Percentiles rank a stretch among this genome's conserved stretches.
Evolutionary conservation across 805 yeast genomes (phyloP).

Genomic region (Yarrowia keelungensis): DNA sequence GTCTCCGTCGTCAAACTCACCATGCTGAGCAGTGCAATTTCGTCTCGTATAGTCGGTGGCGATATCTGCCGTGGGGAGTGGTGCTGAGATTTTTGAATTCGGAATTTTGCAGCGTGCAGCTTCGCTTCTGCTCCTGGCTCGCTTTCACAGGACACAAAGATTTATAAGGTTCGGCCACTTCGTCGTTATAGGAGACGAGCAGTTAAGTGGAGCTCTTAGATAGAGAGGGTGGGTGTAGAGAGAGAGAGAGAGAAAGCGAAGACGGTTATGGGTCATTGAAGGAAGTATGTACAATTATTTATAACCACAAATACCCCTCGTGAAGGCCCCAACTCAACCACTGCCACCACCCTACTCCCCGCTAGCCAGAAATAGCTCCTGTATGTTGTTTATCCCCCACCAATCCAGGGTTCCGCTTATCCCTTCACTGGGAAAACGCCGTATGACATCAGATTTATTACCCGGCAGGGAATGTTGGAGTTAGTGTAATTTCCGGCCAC

Average conservation of each 20-base stretch:
- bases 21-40: constrained; percentile 33
- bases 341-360: no score
- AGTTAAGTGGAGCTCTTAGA: constrained; percentile 3
- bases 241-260: background rate
- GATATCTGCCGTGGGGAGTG: constrained; percentile 22
- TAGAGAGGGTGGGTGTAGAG: background rate
- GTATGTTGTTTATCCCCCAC: constrained; percentile 33
- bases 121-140: constrained; percentile 38
- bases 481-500: constrained; percentile 17
- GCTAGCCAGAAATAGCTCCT: constrained; percentile 13
- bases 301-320: no score
- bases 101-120: constrained; percentile 37
- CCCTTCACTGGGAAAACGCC: constrained; percentile 18
- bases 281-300: no score
- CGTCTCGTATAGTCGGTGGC: constrained; percentile 37
- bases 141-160: constrained; percentile 35
- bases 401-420: constrained; percentile 19
- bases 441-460: constrained; percentile 12
- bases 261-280: no score
- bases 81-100: constrained; percentile 36
- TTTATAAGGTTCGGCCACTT: constrained; percentile 29
- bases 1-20: constrained; percentile 4
- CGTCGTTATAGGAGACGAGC: constrained; percentile 32
- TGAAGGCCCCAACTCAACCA: no score
- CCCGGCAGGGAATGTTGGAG: constrained; percentile 31